Percentiles rank a stretch among this genome's conserved stretches.
phyloP scores from a whole-genome alignment of 2,329 filamentous ascomycete species.

The Fusarium fracticaudum region DNA sequence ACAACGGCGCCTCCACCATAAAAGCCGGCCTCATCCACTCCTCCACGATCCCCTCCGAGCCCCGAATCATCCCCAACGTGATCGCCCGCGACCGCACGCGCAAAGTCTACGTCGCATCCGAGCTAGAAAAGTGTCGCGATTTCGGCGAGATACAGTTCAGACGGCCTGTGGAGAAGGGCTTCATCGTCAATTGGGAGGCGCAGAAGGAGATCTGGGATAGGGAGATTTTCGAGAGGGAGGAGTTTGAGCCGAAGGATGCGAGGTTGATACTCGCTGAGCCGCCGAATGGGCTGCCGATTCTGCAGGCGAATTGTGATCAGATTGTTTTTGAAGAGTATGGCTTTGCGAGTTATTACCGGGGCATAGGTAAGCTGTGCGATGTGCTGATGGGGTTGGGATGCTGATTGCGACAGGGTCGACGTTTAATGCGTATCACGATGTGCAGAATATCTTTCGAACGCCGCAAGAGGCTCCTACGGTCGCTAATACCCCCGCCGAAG shows the following conservation, averaged over 20 bases:
- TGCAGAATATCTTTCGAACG: conserved; percentile 74
- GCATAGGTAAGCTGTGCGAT: conserved; percentile 63
- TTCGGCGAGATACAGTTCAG: conserved; percentile 90
- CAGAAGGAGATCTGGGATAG: conserved; percentile 96
- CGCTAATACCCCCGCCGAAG: conserved; percentile 71
- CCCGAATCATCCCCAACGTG: conserved; percentile 84
- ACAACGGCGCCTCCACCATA: conserved; percentile 91
- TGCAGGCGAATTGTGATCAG: conserved; percentile 93
- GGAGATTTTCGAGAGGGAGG: conserved; percentile 79
- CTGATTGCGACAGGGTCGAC: conserved; percentile 64
- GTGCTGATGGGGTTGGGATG: neutral
- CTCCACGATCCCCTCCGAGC: conserved; percentile 60
- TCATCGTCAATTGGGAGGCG: conserved; percentile 95
- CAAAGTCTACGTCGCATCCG: conserved; percentile 81
- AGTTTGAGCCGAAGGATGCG: conserved; percentile 77
- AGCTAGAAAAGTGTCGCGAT: conserved; percentile 82
- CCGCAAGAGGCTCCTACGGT: conserved; percentile 57
- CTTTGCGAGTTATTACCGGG: conserved; percentile 86
- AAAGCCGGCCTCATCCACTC: conserved; percentile 82
- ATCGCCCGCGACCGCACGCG: conserved; percentile 84
- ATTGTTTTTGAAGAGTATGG: conserved; percentile 98
- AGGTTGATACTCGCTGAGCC: conserved; percentile 86
- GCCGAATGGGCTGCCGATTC: conserved; percentile 79
- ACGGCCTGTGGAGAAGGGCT: conserved; percentile 92
- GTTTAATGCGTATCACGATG: conserved; percentile 84